A percentile compares a stretch with the other conserved stretches of the same genome.
Evolutionary conservation across 495 filamentous ascomycete genomes (phyloP).

Genomic region (Choiromyces venosus): DNA sequence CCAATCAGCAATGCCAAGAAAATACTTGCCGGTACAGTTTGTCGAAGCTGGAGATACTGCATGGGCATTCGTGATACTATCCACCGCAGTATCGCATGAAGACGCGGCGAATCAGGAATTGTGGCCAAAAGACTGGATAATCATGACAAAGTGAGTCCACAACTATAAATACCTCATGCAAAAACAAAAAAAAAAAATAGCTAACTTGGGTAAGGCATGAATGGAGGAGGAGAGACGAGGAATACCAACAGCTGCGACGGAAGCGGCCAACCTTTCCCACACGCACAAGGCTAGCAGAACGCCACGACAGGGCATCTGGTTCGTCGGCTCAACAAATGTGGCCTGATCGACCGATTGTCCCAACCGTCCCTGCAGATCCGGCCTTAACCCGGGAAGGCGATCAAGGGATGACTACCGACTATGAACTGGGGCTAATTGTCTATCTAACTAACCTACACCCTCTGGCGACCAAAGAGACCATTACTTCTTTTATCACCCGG

Average conservation of each 20-base stretch:
- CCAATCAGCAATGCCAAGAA: constrained; percentile 22
- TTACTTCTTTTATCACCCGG: constrained; percentile 31
- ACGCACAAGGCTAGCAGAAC: neutral
- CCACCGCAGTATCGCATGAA: constrained; percentile 31
- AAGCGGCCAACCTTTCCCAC: neutral
- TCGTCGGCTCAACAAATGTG: constrained; percentile 3
- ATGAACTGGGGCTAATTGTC: constrained; percentile 35
- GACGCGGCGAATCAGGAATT: constrained; percentile 26
- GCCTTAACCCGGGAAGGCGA: neutral
- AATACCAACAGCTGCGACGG: constrained; percentile 30
- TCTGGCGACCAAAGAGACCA: constrained; percentile 30
- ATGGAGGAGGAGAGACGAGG: constrained; percentile 36
- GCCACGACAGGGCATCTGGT: neutral
- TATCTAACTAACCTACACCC: constrained; percentile 31
- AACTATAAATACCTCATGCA: constrained; percentile 4
- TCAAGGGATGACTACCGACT: neutral
- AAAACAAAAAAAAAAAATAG: no score
- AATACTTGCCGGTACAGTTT: constrained; percentile 36
- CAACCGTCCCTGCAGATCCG: neutral
- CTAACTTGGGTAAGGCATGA: constrained; percentile 23
- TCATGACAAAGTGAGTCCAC: constrained; percentile 43
- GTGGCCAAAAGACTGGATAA: constrained; percentile 45
- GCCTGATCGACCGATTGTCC: neutral
- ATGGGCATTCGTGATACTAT: constrained; percentile 45
- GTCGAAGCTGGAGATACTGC: constrained; percentile 33